phyloP scores from a whole-genome alignment of 768 basidiomycete genomes.

The Lentinula aciculospora region DNA sequence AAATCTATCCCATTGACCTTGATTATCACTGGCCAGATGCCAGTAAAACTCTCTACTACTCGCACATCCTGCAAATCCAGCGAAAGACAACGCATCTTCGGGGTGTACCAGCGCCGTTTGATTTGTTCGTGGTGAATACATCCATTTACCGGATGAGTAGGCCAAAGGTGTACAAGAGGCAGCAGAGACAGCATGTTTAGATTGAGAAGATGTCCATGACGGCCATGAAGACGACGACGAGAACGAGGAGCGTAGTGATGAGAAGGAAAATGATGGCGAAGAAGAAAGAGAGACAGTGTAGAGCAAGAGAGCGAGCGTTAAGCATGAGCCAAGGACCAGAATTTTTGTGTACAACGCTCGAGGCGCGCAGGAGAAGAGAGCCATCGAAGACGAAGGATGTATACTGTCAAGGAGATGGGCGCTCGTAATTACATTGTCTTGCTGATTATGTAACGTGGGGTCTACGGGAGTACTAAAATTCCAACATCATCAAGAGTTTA shows the following conservation, averaged over 20 bases:
- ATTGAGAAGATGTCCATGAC: not conserved
- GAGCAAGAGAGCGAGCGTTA: not conserved
- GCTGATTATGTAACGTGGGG: no score
- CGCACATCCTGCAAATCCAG: constrained; percentile 60
- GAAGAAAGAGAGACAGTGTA: not conserved
- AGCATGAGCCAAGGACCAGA: not conserved
- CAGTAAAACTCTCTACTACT: constrained; percentile 56
- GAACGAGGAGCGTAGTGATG: not conserved
- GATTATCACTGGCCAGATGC: constrained; percentile 49
- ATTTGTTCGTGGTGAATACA: constrained; percentile 1
- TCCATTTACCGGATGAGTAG: constrained; percentile 1
- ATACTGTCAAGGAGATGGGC: no score
- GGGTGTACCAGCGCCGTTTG: not conserved
- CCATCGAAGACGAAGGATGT: no score
- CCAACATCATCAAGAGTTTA: no score
- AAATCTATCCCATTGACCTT: constrained; percentile 38
- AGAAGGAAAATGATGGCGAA: not conserved
- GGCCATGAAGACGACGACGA: not conserved
- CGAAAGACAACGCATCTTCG: constrained; percentile 19
- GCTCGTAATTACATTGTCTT: no score
- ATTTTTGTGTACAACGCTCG: not conserved
- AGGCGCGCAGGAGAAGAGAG: not conserved
- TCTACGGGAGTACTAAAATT: no score
- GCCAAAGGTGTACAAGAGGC: constrained; percentile 3
- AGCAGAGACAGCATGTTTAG: not conserved